Evolutionary conservation across 2,329 filamentous ascomycete species (phyloP).

Genomic region (Endothia cerciana): DNA sequence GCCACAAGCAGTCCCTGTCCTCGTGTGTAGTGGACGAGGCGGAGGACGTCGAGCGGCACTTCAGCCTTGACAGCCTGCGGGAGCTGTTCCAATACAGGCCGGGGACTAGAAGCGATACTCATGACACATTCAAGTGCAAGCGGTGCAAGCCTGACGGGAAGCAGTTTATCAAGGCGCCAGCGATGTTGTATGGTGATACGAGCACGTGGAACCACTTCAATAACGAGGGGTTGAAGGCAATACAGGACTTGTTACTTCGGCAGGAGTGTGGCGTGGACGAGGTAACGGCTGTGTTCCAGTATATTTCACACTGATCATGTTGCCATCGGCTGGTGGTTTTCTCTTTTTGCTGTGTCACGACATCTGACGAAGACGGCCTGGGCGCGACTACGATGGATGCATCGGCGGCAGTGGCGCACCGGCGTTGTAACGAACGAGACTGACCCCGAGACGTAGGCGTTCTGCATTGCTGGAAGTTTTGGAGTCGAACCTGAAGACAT

Average conservation of each 20-base stretch:
- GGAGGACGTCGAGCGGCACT: constrained; percentile 96
- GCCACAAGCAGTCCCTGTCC: constrained; percentile 95
- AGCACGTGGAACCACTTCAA: constrained; percentile 99
- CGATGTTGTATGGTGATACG: constrained; percentile 96
- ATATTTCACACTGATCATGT: constrained; percentile 76
- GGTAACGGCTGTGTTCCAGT: constrained; percentile 96
- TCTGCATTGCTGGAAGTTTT: constrained; percentile 24
- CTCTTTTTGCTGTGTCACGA: not conserved
- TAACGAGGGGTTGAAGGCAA: constrained; percentile 76
- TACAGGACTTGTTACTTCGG: constrained; percentile 87
- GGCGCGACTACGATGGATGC: not conserved
- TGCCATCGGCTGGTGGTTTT: not conserved
- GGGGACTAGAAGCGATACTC: constrained; percentile 87
- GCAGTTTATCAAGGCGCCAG: constrained; percentile 87
- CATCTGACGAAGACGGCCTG: not conserved
- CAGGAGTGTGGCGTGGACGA: constrained; percentile 80
- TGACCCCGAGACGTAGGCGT: not conserved
- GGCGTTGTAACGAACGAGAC: constrained; percentile 11
- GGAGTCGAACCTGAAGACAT: not conserved
- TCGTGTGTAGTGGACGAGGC: constrained; percentile 96
- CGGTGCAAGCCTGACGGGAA: constrained; percentile 85
- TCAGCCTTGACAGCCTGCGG: constrained; percentile 85
- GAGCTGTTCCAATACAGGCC: constrained; percentile 93
- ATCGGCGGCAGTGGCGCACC: not conserved
- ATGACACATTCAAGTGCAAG: constrained; percentile 99